Evolutionary conservation across 2,329 filamentous ascomycete genomes (phyloP).

Genomic region (Monosporascus sp.): DNA sequence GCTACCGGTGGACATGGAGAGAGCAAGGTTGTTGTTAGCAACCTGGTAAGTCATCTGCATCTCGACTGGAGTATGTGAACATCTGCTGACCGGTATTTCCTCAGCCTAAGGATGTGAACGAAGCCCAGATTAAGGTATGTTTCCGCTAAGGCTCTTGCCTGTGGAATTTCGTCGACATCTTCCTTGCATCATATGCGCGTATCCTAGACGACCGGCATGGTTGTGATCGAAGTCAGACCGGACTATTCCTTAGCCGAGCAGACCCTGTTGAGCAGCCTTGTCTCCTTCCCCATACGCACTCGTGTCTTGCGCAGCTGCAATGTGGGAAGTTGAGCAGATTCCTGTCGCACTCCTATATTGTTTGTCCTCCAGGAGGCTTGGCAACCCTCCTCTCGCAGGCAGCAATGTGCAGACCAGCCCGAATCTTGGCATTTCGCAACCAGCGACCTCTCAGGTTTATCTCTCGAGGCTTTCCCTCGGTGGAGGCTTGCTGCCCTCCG

Average conservation of each 20-base stretch:
- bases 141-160: slow-evolving; percentile 72
- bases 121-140: slow-evolving; percentile 99
- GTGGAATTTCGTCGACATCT: slow-evolving; percentile 68
- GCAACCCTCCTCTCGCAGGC: slow-evolving; percentile 39
- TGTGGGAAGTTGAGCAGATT: slow-evolving; percentile 55
- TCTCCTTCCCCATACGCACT: slow-evolving; percentile 35
- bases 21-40: slow-evolving; percentile 98
- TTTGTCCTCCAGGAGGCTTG: slow-evolving; percentile 42
- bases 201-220: slow-evolving; percentile 24
- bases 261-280: slow-evolving; percentile 22
- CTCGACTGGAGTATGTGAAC: slow-evolving; percentile 2
- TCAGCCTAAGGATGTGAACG: slow-evolving; percentile 92
- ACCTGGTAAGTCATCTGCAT: slow-evolving; percentile 65
- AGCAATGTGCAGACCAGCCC: slow-evolving; percentile 20
- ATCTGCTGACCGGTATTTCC: slow-evolving; percentile 8
- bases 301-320: slow-evolving; percentile 22
- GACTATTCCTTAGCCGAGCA: slow-evolving; percentile 11
- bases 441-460: slow-evolving; percentile 11
- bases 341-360: slow-evolving; percentile 42
- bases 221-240: slow-evolving; percentile 14
- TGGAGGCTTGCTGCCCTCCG: slow-evolving; percentile 15
- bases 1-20: slow-evolving; percentile 59
- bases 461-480: slow-evolving; percentile 2
- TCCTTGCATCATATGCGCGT: slow-evolving; percentile 30
- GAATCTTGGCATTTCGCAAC: slow-evolving; percentile 21